phyloP scores from a whole-genome alignment of 2,329 filamentous ascomycete genomes.

The Fusarium praegraminearum region DNA sequence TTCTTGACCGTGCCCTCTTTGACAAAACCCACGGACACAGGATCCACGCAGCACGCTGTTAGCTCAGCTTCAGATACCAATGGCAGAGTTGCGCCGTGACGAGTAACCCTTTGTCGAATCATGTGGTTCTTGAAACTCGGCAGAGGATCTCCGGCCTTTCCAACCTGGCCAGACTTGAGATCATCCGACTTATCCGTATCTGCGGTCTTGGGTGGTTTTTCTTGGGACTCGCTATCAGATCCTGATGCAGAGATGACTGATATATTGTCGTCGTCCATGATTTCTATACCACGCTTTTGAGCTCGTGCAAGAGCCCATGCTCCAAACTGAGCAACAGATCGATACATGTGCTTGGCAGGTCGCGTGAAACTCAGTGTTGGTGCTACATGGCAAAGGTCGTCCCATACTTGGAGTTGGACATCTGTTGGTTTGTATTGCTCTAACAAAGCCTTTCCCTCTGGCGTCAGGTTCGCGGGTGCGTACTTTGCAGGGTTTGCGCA shows the following conservation, averaged over 20 bases:
- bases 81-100: conserved; percentile 78
- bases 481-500: conserved; percentile 86
- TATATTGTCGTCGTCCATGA: conserved; percentile 80
- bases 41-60: conserved; percentile 71
- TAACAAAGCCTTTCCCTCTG: conserved; percentile 70
- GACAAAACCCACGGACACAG: conserved; percentile 78
- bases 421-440: conserved; percentile 83
- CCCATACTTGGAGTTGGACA: conserved; percentile 96
- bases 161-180: conserved; percentile 63
- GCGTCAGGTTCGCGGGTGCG: conserved; percentile 74
- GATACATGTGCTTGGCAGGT: conserved; percentile 97
- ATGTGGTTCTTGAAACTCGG: conserved; percentile 86
- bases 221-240: conserved; percentile 49
- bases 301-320: conserved; percentile 90
- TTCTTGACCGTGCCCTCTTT: conserved; percentile 83
- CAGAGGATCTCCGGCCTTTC: conserved; percentile 87
- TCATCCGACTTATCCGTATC: conserved; percentile 36
- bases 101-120: conserved; percentile 89
- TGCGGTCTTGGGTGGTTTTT: conserved; percentile 39
- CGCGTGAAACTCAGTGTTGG: conserved; percentile 94
- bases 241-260: conserved; percentile 77
- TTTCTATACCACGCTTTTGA: conserved; percentile 83
- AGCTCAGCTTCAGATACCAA: conserved; percentile 75
- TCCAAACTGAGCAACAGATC: conserved; percentile 91
- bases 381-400: conserved; percentile 91